A percentile compares a stretch with the other conserved stretches of the same genome.
phyloP scores from a whole-genome alignment of 495 filamentous ascomycete species.

The Xylaria flabelliformis region DNA sequence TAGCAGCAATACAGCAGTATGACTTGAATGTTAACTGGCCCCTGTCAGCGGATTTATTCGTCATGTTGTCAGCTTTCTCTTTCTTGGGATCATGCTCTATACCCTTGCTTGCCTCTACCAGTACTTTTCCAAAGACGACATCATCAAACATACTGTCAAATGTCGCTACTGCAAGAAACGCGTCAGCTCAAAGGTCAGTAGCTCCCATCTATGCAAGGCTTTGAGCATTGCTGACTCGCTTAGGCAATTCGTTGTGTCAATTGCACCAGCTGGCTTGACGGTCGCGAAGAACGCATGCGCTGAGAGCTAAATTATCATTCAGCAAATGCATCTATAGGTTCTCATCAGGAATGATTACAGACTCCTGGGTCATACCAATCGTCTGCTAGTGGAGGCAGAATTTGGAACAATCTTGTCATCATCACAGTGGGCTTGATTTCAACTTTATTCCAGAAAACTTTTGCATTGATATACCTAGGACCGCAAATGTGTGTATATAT shows the following conservation, averaged over 20 bases:
- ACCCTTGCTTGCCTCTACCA: conserved; percentile 70
- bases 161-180: conserved; percentile 75
- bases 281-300: conserved; percentile 64
- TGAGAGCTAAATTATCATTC: conserved; percentile 2
- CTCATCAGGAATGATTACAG: background rate
- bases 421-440: background rate
- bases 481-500: conserved; percentile 13
- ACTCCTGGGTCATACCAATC: background rate
- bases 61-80: conserved; percentile 68
- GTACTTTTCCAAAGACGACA: conserved; percentile 63
- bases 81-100: conserved; percentile 71
- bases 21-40: conserved; percentile 4
- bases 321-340: background rate
- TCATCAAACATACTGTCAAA: conserved; percentile 73
- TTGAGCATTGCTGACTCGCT: background rate
- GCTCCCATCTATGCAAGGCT: background rate
- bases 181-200: conserved; percentile 67
- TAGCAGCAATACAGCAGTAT: conserved; percentile 15
- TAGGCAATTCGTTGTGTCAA: conserved; percentile 71
- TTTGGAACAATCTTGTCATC: background rate
- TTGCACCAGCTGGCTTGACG: conserved; percentile 80
- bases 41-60: conserved; percentile 66
- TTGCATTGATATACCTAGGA: conserved; percentile 9
- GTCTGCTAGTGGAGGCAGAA: background rate
- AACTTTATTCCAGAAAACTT: background rate